Base-by-base conservation (phyloP, 2,329 filamentous ascomycete species). In the Aspergillus alliaceus region DNA sequence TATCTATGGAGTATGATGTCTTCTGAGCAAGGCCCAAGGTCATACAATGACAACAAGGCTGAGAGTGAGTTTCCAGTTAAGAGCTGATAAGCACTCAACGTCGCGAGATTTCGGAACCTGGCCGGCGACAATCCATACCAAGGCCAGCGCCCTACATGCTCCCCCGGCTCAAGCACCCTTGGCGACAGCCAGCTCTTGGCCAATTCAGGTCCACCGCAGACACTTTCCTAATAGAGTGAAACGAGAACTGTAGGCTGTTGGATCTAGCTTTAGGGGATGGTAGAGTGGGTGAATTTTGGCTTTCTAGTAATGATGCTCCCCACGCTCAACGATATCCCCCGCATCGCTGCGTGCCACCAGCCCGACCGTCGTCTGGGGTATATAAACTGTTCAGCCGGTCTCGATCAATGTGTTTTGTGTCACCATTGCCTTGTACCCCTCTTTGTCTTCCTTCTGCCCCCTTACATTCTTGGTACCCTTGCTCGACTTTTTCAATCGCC, bases 11-110 rank as follows among this genome's bases (percentile, higher is more conserved):
- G n/a, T n/a, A n/a, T n/a, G n/a, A n/a, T n/a, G n/a, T n/a, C n/a
- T n/a, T n/a, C n/a, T n/a, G 25, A 31, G 14, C 5, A 42, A 25
- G 20, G 24, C 4, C 25, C 18, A 42, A 4, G n/a, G 25, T 6
- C 18, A 47, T n/a, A 18, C 25, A 47, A 47, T 35, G 29, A 39
- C 35, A 32, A 14, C 39, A 22, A 32, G 12, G 39, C 51, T 25
- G 51, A 27, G 51, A 20, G 12, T 27, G 34, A n/a, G n/a, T n/a
- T n/a, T n/a, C n/a, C n/a, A 53, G 51, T 46, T 32, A 46, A 53
- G 51, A 40, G 51, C 51, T 34, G 35, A 46, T 53, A 53, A 53
- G 37, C 51, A 46, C 27, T 24, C n/a, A n/a, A n/a, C n/a, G n/a
- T 20, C 44, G n/a, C 44, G 25, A 47, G 24, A 11, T 18, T 27